Base-by-base conservation (phyloP, 768 basidiomycete species). In the Calocybe gangraenosa region DNA sequence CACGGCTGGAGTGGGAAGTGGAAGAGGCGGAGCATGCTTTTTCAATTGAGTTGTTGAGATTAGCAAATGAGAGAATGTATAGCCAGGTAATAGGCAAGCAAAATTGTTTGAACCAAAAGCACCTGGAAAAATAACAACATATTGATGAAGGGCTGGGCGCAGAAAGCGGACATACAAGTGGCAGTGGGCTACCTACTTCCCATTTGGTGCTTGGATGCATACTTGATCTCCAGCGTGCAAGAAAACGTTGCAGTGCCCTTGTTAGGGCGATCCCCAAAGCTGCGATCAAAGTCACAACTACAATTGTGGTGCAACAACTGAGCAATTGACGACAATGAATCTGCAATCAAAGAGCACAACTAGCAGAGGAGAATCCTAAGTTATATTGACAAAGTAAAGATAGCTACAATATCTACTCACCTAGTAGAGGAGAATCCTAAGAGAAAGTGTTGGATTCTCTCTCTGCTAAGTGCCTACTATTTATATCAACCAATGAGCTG, bases 151-250 rank as follows among this genome's bases (percentile, higher is more conserved):
- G 25, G 1, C n/a, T n/a, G n/a, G n/a, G n/a, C n/a, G n/a, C 5
- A 11, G 11, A n/a, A 37, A 41, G 39, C 19, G 37, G 3, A 48
- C 49, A 3, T 57, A 73, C 84, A 90, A 3, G 92, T 93, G 9
- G 92, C 84, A 38, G 93, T 71, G 2, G 90, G 89, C 82, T 28
- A 92, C 90, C 65, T 70, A 69, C 52, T 78, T 75, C 0, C 92
- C 88, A 45, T 82, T 77, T 0, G 82, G 88, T 10, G 87, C 81
- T 42, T 82, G 81, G 23, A 95, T 70, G 30, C 82, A 74, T 8
- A 84, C 84, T 39, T 79, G 75, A 44, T 89, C 84, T 3, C 94
- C 94, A 23, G 94, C 88, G 54, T 97, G 93, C 21, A 79, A 62
- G 65, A 96, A 97, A 2, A 95, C 84, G 34, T 91, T 69, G 0